These are phyloP conservation scores for Zarea fungicola DNA, from an alignment of 2,329 filamentous ascomycete genomes.

Conservation along the genomic window DNA sequence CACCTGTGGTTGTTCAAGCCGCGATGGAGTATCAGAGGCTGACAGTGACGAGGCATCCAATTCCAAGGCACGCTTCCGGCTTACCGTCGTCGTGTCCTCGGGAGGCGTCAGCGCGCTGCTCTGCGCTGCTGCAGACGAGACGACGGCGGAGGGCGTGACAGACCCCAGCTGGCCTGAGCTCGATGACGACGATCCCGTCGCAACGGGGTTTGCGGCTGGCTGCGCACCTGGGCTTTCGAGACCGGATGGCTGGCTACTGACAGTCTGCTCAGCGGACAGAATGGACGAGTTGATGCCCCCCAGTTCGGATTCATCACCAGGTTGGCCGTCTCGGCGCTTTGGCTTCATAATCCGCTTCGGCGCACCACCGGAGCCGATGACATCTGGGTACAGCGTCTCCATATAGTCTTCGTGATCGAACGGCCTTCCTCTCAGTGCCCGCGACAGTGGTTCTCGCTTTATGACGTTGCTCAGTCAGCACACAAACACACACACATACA, in stretches of 20 bases:
- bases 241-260: background rate
- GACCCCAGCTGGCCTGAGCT: background rate
- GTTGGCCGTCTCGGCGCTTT: constrained; percentile 43
- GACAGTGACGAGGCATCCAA: constrained; percentile 1
- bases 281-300: constrained; percentile 44
- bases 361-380: constrained; percentile 54
- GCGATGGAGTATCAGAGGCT: constrained; percentile 1
- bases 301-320: constrained; percentile 42
- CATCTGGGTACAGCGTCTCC: constrained; percentile 56
- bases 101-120: constrained; percentile 49
- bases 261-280: constrained; percentile 27
- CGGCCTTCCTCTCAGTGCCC: constrained; percentile 50
- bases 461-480: constrained; percentile 14
- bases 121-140: background rate
- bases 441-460: constrained; percentile 54
- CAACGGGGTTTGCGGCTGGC: background rate
- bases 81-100: constrained; percentile 42
- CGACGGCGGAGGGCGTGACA: background rate
- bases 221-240: constrained; percentile 2
- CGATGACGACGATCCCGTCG: too few relatives aligned
- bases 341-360: constrained; percentile 56
- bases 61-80: constrained; percentile 37
- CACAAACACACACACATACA: background rate
- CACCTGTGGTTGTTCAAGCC: background rate
- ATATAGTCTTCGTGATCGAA: constrained; percentile 58